These are phyloP conservation scores for Cladophialophora immunda DNA, from an alignment of 2,329 filamentous ascomycete species.

Conservation along the genomic window DNA sequence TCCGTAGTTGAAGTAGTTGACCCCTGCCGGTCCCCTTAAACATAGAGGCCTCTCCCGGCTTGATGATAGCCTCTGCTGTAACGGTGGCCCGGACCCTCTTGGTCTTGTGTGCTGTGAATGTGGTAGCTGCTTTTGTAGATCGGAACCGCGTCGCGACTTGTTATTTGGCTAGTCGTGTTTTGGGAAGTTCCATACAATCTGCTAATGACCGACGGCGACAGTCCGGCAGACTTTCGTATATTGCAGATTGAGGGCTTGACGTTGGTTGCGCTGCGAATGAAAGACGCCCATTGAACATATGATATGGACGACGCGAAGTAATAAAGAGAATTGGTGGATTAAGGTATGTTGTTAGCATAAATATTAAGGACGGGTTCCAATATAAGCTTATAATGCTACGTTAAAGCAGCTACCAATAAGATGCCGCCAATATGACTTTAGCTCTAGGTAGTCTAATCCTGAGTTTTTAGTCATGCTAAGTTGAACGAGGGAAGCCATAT, in stretches of 20 bases:
- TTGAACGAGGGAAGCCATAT: neutral
- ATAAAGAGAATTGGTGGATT: neutral
- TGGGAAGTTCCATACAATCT: neutral
- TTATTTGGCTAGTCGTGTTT: neutral
- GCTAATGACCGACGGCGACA: neutral
- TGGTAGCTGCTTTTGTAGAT: neutral
- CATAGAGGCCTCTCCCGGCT: neutral
- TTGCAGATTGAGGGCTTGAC: neutral
- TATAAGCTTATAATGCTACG: neutral
- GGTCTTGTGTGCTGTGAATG: neutral
- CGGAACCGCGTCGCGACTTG: neutral
- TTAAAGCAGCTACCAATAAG: neutral
- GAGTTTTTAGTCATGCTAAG: neutral
- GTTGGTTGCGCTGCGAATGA: neutral
- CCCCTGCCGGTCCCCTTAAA: neutral
- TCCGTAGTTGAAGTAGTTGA: neutral
- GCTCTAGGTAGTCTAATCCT: neutral
- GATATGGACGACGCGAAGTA: neutral
- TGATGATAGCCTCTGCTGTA: neutral
- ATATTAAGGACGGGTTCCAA: neutral
- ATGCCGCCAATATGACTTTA: neutral
- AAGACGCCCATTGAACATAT: neutral
- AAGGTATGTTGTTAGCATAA: neutral
- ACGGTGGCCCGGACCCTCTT: neutral
- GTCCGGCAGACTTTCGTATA: neutral